Percentiles rank a stretch among this genome's conserved stretches.
phyloP scores from a whole-genome alignment of 805 yeast genomes.

The Zygoascus ofunaensis region DNA sequence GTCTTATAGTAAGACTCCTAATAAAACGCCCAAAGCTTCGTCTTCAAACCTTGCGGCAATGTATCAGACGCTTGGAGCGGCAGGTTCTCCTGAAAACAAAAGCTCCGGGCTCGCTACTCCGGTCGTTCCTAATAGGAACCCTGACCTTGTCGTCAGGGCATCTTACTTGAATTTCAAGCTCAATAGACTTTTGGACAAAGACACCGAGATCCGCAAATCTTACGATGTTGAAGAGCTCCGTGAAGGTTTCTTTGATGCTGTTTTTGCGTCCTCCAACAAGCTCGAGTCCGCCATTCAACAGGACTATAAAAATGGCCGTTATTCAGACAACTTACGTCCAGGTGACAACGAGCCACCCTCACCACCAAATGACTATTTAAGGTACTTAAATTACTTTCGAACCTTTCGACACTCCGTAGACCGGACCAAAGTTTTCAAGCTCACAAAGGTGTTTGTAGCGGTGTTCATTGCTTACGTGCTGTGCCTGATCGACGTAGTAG shows the following conservation, averaged over 20 bases:
- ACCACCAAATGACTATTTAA: background rate
- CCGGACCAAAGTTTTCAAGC: slow-evolving; percentile 1
- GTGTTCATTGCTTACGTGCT: slow-evolving; percentile 33
- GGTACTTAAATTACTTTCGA: too few relatives aligned
- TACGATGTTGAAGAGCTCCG: slow-evolving; percentile 38
- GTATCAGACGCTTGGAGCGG: too few relatives aligned
- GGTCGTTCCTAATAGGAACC: background rate
- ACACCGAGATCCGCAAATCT: slow-evolving; percentile 29
- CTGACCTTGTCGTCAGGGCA: slow-evolving; percentile 2
- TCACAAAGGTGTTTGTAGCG: slow-evolving; percentile 32
- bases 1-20: too few relatives aligned
- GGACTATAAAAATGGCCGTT: background rate
- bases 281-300: slow-evolving; percentile 8
- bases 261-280: slow-evolving; percentile 28
- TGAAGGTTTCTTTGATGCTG: slow-evolving; percentile 42
- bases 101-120: background rate
- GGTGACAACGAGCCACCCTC: background rate
- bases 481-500: slow-evolving; percentile 32
- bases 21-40: too few relatives aligned
- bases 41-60: too few relatives aligned
- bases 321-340: background rate
- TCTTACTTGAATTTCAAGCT: slow-evolving; percentile 9
- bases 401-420: background rate
- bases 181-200: slow-evolving; percentile 9
- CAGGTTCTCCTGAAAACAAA: background rate